A percentile compares a stretch with the other conserved stretches of the same genome.
Conservation (phyloP, 768 basidiomycete species). For the Leccinum truebloodii region DNA sequence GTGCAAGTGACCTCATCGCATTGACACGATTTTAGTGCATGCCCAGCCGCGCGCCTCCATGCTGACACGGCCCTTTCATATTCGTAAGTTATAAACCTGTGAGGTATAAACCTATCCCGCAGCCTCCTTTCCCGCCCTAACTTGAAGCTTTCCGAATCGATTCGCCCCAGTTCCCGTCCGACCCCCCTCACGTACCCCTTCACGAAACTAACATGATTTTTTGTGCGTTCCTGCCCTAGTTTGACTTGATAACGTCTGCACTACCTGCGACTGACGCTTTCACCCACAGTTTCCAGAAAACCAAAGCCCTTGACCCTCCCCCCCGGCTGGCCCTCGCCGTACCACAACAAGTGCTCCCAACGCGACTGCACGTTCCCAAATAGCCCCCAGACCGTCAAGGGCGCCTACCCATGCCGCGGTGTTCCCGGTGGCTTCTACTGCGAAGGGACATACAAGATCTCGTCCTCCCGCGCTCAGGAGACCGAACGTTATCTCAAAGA, state of each 20-base stretch:
- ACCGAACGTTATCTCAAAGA: constrained; percentile 34
- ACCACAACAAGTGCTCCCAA: constrained; percentile 39
- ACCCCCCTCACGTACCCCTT: not conserved
- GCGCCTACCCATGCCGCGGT: constrained; percentile 35
- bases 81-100: constrained; percentile 25
- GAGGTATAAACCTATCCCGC: constrained; percentile 17
- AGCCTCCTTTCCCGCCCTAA: not conserved
- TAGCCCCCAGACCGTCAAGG: constrained; percentile 30
- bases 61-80: constrained; percentile 18
- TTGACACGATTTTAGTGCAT: constrained; percentile 36
- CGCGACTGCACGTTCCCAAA: constrained; percentile 35
- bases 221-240: not conserved
- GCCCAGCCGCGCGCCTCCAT: constrained; percentile 21
- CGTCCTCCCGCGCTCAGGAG: constrained; percentile 35
- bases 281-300: constrained; percentile 30
- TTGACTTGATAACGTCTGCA: constrained; percentile 5
- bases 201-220: not conserved
- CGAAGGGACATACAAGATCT: constrained; percentile 36
- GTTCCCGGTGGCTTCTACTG: constrained; percentile 37
- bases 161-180: not conserved
- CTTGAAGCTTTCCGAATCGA: not conserved
- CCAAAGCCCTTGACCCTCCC: constrained; percentile 31
- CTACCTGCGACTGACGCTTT: constrained; percentile 2
- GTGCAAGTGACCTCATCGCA: constrained; percentile 30
- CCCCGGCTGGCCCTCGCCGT: constrained; percentile 37